Percentiles rank a stretch among this genome's conserved stretches.
Evolutionary conservation across 1,139 yeast genomes (phyloP).

Genomic region (Yarrowia galli): DNA sequence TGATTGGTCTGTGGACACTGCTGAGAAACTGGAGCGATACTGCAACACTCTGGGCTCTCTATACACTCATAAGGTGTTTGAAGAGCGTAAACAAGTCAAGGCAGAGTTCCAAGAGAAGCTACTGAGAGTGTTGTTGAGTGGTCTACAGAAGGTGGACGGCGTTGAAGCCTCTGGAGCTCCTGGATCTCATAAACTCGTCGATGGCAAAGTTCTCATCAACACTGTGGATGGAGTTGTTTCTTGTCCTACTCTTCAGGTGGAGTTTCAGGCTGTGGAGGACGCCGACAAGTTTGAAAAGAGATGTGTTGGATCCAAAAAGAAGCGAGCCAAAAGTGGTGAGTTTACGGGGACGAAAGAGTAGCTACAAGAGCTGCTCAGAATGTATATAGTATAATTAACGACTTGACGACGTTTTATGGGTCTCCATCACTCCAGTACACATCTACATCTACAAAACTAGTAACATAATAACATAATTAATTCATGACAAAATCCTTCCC

Average conservation of each 20-base stretch:
- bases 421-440: too few relatives aligned
- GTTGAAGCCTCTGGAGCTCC: background rate
- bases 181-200: background rate
- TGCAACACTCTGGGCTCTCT: constrained; percentile 20
- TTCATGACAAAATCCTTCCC: constrained; percentile 34
- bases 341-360: too few relatives aligned
- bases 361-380: too few relatives aligned
- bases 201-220: background rate
- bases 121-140: constrained; percentile 6
- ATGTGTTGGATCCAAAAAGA: constrained; percentile 27
- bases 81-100: constrained; percentile 20
- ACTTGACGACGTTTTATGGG: too few relatives aligned
- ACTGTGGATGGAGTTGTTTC: constrained; percentile 18
- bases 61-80: constrained; percentile 29
- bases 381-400: background rate
- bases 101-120: constrained; percentile 18
- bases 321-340: constrained; percentile 2
- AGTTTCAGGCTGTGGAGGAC: constrained; percentile 30
- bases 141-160: constrained; percentile 11
- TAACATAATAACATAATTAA: background rate
- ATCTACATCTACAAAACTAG: background rate
- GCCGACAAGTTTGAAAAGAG: constrained; percentile 25
- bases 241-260: constrained; percentile 19
- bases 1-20: constrained; percentile 11
- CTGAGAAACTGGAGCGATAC: constrained; percentile 28